Conservation (phyloP, 179 eudicot species). For the Camellia oleifera region DNA sequence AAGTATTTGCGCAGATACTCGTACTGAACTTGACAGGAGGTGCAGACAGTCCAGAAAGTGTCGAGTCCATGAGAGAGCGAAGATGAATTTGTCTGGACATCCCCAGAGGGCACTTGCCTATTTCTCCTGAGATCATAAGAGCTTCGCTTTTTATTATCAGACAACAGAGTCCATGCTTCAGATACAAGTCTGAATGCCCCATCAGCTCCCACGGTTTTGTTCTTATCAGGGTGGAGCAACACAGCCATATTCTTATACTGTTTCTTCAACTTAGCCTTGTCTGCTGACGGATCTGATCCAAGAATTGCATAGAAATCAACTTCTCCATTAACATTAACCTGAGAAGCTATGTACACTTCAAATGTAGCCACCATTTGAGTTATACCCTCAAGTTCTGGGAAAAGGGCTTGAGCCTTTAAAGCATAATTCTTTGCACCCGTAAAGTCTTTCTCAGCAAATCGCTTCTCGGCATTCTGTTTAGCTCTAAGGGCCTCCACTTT, state of each 20-base stretch:
- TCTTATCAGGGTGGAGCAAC: slow-evolving; percentile 90
- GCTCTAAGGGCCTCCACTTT: slow-evolving; percentile 78
- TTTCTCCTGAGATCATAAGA: slow-evolving; percentile 67
- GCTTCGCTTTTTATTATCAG: slow-evolving; percentile 64
- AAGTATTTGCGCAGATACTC: slow-evolving; percentile 80
- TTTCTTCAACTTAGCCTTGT: slow-evolving; percentile 64
- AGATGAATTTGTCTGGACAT: slow-evolving; percentile 19
- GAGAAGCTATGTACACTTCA: slow-evolving; percentile 71
- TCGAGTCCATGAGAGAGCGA: slow-evolving; percentile 41
- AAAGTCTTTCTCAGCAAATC: slow-evolving; percentile 53
- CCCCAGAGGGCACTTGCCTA: slow-evolving; percentile 32
- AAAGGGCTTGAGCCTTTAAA: slow-evolving; percentile 73
- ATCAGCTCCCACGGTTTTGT: slow-evolving; percentile 88
- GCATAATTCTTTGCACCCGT: slow-evolving; percentile 72
- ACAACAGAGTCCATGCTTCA: slow-evolving; percentile 85
- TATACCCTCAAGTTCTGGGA: slow-evolving; percentile 80
- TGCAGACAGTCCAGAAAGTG: slow-evolving; percentile 97
- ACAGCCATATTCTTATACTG: slow-evolving; percentile 85
- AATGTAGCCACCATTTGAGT: slow-evolving; percentile 74
- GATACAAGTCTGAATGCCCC: slow-evolving; percentile 90
- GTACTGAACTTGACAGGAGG: slow-evolving; percentile 90
- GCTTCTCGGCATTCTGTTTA: slow-evolving; percentile 77
- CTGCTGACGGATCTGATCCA: slow-evolving; percentile 72
- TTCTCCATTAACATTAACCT: slow-evolving; percentile 68
- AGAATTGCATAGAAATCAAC: slow-evolving; percentile 84